phyloP scores from a whole-genome alignment of 1,139 yeast species.

The Taphrina deformans region DNA sequence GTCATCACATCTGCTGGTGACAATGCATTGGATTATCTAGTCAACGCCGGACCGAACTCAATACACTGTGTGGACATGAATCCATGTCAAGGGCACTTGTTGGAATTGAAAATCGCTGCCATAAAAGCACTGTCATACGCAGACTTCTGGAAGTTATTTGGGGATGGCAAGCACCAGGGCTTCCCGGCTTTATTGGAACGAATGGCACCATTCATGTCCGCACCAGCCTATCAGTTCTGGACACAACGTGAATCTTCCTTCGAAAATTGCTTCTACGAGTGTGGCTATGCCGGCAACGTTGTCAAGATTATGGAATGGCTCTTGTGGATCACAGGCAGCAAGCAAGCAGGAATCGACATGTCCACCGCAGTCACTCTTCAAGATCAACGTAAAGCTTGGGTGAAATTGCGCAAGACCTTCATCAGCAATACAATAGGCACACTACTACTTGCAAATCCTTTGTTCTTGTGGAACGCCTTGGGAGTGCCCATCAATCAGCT shows the following conservation, averaged over 20 bases:
- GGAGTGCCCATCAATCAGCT: constrained; percentile 88
- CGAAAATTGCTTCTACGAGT: constrained; percentile 57
- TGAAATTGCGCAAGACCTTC: constrained; percentile 63
- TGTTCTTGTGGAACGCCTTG: constrained; percentile 80
- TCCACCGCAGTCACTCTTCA: constrained; percentile 60
- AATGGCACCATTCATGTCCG: constrained; percentile 69
- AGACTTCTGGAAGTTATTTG: constrained; percentile 72
- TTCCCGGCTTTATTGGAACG: constrained; percentile 55
- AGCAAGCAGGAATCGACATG: constrained; percentile 55
- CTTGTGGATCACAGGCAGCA: constrained; percentile 59
- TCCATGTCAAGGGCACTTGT: constrained; percentile 77
- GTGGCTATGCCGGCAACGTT: constrained; percentile 88
- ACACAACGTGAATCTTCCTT: constrained; percentile 64
- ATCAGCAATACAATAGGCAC: constrained; percentile 70
- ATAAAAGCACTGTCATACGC: constrained; percentile 59
- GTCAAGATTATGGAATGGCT: constrained; percentile 63
- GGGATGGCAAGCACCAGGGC: constrained; percentile 65
- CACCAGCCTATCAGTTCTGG: constrained; percentile 83
- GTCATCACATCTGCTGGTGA: constrained; percentile 89
- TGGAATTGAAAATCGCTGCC: constrained; percentile 74
- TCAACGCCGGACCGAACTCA: constrained; percentile 66
- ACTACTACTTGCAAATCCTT: constrained; percentile 71
- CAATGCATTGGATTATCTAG: constrained; percentile 70
- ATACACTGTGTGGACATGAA: constrained; percentile 84
- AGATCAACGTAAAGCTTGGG: constrained; percentile 68